Base-by-base conservation (phyloP, 129 eudicot species). In the Arctium minus region DNA sequence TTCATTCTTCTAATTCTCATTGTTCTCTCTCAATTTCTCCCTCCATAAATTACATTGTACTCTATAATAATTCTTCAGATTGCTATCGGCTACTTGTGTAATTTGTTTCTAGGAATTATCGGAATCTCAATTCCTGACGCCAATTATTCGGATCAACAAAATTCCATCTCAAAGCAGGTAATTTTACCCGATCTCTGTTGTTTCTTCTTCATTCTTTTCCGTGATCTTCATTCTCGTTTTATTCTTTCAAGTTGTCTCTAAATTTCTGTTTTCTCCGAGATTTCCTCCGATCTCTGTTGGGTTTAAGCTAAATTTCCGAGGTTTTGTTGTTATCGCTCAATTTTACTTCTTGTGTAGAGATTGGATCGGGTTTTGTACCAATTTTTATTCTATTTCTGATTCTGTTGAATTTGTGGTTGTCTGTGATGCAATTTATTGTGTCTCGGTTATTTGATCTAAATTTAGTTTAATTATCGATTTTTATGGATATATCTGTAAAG, bases 361-460 rank as follows among this genome's bases (percentile, higher is more conserved):
- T 83, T 82, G 74, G 76, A 84, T 80, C 83, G 73, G 70, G 36
- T 53, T 84, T 72, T 12, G 22, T 6, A 38, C 50, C 30, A 11
- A 32, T 70, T 12, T 64, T 7, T 29, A 6, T 11, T 56, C 32
- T 79, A 32, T 35, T 22, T 79, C 72, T 70, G 89, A 76, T 79
- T 75, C 53, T 46, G 65, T 27, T 38, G 50, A 76, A 72, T 81
- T 81, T 78, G 3, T 33, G 33, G 60, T 2, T 50, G 3, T 29
- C 15, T 31, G 29, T 53, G 72, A 65, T 78, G 31, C 70, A 37
- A n/a, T 6, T 64, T 64, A 10, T 12, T 17, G n/a, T 42, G 36
- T 33, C 33, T 22, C 71, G 8, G 10, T 6, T 32, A 32, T 80
- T 48, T 72, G 35, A 50, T 70, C 46, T 70, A 67, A 56, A 70